Percentiles rank a stretch among this genome's conserved stretches.
These are phyloP conservation scores for Aureobasidium sp. DNA, from an alignment of 2,329 filamentous ascomycete genomes.

Conservation along the genomic window DNA sequence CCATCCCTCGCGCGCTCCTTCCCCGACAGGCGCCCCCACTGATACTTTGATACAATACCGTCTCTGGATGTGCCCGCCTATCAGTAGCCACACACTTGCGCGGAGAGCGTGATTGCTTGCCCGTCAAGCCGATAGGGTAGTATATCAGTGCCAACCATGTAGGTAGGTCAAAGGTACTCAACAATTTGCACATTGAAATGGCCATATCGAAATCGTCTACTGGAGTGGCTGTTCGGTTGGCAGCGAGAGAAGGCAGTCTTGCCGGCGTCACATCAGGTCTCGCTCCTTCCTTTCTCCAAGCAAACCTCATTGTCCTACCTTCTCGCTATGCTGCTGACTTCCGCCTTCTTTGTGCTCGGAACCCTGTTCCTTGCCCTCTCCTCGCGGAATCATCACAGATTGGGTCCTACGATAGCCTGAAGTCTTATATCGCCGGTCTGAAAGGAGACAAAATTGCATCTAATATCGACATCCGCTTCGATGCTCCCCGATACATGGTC, in stretches of 20 bases:
- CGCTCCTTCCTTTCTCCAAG: slow-evolving; percentile 49
- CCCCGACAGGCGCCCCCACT: not conserved
- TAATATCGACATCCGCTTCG: slow-evolving; percentile 48
- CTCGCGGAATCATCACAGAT: slow-evolving; percentile 43
- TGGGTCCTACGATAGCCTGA: slow-evolving; percentile 36
- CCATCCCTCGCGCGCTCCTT: not conserved
- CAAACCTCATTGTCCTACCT: slow-evolving; percentile 54
- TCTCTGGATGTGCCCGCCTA: not conserved
- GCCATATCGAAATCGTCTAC: not conserved
- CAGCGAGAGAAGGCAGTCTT: slow-evolving; percentile 33
- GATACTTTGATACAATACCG: not conserved
- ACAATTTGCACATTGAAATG: not conserved
- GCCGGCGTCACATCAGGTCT: slow-evolving; percentile 45
- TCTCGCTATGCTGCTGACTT: slow-evolving; percentile 50
- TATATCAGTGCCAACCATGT: not conserved
- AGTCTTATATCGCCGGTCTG: slow-evolving; percentile 28
- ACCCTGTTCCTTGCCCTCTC: slow-evolving; percentile 55
- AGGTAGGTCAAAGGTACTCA: not conserved
- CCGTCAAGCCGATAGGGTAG: not conserved
- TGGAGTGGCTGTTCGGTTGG: slow-evolving; percentile 28
- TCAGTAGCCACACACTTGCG: not conserved
- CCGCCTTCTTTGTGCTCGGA: slow-evolving; percentile 49
- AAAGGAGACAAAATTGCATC: slow-evolving; percentile 26
- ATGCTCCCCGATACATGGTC: slow-evolving; percentile 51
- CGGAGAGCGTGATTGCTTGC: not conserved